Evolutionary conservation across 1,284 basidiomycete species (phyloP).

Genomic region (Melanopsichium pennsylvanicum): DNA sequence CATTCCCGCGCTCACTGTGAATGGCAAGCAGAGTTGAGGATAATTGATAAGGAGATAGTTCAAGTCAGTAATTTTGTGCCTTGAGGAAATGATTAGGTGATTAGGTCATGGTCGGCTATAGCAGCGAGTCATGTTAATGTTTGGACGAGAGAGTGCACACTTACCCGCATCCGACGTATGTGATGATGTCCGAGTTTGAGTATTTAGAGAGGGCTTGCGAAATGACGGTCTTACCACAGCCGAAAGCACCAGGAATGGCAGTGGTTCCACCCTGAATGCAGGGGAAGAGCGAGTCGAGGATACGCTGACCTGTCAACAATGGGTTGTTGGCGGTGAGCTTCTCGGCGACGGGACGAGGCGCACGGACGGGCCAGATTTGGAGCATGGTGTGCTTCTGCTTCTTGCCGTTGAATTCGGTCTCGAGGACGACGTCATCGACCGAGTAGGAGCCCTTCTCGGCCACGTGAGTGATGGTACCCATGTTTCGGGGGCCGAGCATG

Average conservation of each 20-base stretch:
- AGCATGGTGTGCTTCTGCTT: constrained; percentile 92
- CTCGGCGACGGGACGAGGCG: constrained; percentile 91
- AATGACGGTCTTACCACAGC: constrained; percentile 72
- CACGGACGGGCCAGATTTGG: constrained; percentile 98
- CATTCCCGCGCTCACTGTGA: constrained; percentile 68
- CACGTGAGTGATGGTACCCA: constrained; percentile 92
- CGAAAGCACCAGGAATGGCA: constrained; percentile 98
- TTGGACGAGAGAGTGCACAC: neutral
- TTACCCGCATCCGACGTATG: constrained; percentile 90
- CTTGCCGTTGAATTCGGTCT: constrained; percentile 98
- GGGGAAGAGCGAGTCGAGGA: constrained; percentile 96
- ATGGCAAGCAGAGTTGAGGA: too few species aligned
- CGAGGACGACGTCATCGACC: constrained; percentile 90
- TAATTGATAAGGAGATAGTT: too few species aligned
- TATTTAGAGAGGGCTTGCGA: constrained; percentile 87
- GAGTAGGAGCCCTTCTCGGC: constrained; percentile 94
- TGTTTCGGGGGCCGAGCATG: constrained; percentile 90
- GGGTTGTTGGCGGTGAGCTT: constrained; percentile 93
- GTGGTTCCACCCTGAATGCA: constrained; percentile 99
- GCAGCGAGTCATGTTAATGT: too few species aligned
- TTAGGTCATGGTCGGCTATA: too few species aligned
- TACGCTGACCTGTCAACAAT: constrained; percentile 93
- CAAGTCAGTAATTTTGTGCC: constrained; percentile 10
- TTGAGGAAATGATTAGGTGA: too few species aligned
- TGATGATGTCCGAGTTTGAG: constrained; percentile 99